These are phyloP conservation scores for Brettanomyces bruxellensis DNA, from an alignment of 805 yeast genomes.

Conservation along the genomic window DNA sequence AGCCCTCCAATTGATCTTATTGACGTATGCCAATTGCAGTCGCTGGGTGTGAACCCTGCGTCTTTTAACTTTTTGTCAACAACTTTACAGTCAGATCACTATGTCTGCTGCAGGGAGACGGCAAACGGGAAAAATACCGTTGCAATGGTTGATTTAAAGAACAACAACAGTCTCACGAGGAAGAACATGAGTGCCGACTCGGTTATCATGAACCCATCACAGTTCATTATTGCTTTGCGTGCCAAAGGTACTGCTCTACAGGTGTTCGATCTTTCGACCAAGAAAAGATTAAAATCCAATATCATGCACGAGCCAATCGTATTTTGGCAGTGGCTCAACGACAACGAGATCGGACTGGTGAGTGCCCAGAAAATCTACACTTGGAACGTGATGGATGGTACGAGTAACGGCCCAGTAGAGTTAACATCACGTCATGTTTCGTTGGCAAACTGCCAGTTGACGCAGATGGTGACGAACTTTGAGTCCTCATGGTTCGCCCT, in stretches of 20 bases:
- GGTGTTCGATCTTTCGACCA: conserved; percentile 80
- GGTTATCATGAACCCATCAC: conserved; percentile 92
- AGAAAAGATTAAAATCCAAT: conserved; percentile 83
- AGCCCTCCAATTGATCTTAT: conserved; percentile 90
- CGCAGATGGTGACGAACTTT: conserved; percentile 77
- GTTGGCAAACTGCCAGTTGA: conserved; percentile 75
- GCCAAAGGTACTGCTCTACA: conserved; percentile 96
- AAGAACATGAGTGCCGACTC: conserved; percentile 96
- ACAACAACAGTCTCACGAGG: conserved; percentile 71
- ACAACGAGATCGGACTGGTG: conserved; percentile 69
- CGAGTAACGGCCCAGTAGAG: conserved; percentile 71
- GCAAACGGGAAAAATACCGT: conserved; percentile 70
- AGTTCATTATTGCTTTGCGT: conserved; percentile 82
- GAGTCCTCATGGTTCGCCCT: conserved; percentile 88
- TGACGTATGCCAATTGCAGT: conserved; percentile 83
- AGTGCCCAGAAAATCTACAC: conserved; percentile 67
- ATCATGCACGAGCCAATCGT: conserved; percentile 83
- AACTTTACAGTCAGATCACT: conserved; percentile 87
- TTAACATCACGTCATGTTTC: conserved; percentile 79
- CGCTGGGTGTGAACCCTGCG: conserved; percentile 75
- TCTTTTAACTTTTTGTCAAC: conserved; percentile 89
- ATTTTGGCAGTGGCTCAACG: conserved; percentile 90
- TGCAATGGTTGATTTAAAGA: conserved; percentile 79
- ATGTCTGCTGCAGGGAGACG: conserved; percentile 72
- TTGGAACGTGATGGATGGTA: conserved; percentile 80